phyloP scores from a whole-genome alignment of 768 basidiomycete genomes.

The Asterophora lycoperdoides region DNA sequence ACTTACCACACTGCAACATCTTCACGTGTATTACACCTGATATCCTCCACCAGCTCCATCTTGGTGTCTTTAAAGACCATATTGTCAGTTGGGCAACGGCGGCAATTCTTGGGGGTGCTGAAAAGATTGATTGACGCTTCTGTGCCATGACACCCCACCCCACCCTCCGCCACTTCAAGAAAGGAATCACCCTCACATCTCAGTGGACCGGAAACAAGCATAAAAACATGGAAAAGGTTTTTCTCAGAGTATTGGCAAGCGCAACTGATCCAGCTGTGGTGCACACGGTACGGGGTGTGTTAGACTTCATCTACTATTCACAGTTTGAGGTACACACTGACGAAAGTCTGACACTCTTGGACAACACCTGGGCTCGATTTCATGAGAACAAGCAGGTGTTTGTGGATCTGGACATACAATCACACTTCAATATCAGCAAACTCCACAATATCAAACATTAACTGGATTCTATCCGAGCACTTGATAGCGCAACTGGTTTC shows the following conservation, averaged over 20 bases:
- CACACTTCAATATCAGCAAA: constrained; percentile 36
- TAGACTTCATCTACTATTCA: constrained; percentile 27
- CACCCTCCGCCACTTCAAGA: constrained; percentile 4
- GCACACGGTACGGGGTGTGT: constrained; percentile 14
- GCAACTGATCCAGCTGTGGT: constrained; percentile 26
- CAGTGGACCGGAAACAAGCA: constrained; percentile 6
- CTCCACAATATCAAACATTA: too few species aligned
- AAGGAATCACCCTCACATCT: neutral
- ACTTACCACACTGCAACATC: too few species aligned
- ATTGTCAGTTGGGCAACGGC: constrained; percentile 28
- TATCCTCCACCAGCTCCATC: constrained; percentile 45
- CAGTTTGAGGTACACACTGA: constrained; percentile 24
- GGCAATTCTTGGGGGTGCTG: constrained; percentile 14
- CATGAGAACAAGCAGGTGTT: constrained; percentile 31
- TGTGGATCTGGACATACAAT: constrained; percentile 18
- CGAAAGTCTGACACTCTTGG: constrained; percentile 21
- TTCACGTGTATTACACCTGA: constrained; percentile 47
- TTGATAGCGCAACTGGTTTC: too few species aligned
- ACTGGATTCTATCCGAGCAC: too few species aligned
- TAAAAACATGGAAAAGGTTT: constrained; percentile 23
- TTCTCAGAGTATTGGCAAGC: constrained; percentile 24
- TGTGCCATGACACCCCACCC: constrained; percentile 24
- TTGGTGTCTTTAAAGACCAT: constrained; percentile 46
- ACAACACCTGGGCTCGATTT: constrained; percentile 22
- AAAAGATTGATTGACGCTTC: constrained; percentile 34